A percentile compares a stretch with the other conserved stretches of the same genome.
Evolutionary conservation across 2,329 filamentous ascomycete species (phyloP).

Genomic region (Colletotrichum lini): DNA sequence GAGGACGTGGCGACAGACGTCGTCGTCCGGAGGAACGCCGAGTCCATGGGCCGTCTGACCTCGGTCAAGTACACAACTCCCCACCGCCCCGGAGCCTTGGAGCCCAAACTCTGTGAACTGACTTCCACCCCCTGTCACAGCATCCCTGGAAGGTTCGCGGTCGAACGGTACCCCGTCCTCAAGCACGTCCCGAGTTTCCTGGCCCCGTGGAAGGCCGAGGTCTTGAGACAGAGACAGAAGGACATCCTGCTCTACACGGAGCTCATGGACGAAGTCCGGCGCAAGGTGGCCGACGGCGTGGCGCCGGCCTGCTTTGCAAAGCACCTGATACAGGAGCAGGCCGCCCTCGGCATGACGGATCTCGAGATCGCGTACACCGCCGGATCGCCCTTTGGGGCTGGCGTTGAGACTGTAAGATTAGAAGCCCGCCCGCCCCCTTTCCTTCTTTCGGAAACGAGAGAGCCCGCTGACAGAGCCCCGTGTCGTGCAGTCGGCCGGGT

Average conservation of each 20-base stretch:
- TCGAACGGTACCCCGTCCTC: slow-evolving; percentile 57
- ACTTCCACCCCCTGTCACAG: neutral
- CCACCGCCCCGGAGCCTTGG: neutral
- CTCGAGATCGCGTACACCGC: slow-evolving; percentile 61
- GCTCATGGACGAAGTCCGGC: slow-evolving; percentile 58
- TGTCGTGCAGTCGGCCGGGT: slow-evolving; percentile 62
- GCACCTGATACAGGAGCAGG: slow-evolving; percentile 58
- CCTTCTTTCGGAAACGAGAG: neutral
- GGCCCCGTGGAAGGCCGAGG: slow-evolving; percentile 58
- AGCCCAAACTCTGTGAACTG: neutral
- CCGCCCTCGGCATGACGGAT: slow-evolving; percentile 56
- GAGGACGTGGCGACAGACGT: slow-evolving; percentile 53
- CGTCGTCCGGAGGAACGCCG: slow-evolving; percentile 55
- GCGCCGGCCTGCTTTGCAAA: slow-evolving; percentile 59
- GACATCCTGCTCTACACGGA: slow-evolving; percentile 55
- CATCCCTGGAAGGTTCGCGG: slow-evolving; percentile 53
- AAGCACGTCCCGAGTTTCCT: slow-evolving; percentile 56
- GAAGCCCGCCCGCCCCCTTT: accelerated
- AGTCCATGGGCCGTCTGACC: slow-evolving; percentile 60
- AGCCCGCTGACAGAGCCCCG: slow-evolving; percentile 42
- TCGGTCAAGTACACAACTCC: slow-evolving; percentile 55
- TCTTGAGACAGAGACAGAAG: slow-evolving; percentile 51
- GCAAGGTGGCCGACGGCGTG: slow-evolving; percentile 49
- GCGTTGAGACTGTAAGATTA: slow-evolving; percentile 57
- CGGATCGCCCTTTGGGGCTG: slow-evolving; percentile 61